These are phyloP conservation scores for Pholiota conissans DNA, from an alignment of 768 basidiomycete species.

Conservation along the genomic window DNA sequence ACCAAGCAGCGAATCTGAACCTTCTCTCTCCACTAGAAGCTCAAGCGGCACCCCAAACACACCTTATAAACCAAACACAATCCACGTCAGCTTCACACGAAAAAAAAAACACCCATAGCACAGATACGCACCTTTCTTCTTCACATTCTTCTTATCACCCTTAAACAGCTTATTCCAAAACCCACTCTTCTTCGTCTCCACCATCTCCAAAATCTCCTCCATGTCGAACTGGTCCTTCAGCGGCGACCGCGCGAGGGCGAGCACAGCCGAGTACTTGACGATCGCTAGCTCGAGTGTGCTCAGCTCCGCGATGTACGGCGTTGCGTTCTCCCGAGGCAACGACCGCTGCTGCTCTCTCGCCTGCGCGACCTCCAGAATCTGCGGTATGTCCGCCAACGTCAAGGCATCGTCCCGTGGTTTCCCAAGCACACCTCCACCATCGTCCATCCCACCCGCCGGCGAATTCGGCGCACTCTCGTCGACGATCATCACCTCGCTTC, in stretches of 20 bases:
- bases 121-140: conserved; percentile 79
- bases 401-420: conserved; percentile 69
- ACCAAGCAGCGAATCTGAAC: conserved; percentile 92
- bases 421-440: conserved; percentile 29
- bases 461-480: conserved; percentile 78
- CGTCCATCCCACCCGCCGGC: conserved; percentile 49
- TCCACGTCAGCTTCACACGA: conserved; percentile 9
- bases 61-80: conserved; percentile 43
- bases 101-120: conserved; percentile 13
- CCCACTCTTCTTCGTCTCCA: conserved; percentile 89
- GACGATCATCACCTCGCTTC: conserved; percentile 75
- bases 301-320: conserved; percentile 83
- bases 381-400: conserved; percentile 92
- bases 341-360: conserved; percentile 88
- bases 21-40: conserved; percentile 88
- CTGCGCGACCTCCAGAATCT: conserved; percentile 89
- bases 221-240: conserved; percentile 83
- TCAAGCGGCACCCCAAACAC: conserved; percentile 95
- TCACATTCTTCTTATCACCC: conserved; percentile 78
- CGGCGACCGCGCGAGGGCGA: conserved; percentile 75
- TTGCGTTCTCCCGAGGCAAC: conserved; percentile 72
- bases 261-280: conserved; percentile 87
- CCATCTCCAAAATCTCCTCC: conserved; percentile 91
- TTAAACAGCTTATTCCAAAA: conserved; percentile 99
- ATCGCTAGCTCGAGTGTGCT: conserved; percentile 84